Conservation (phyloP, 2,329 filamentous ascomycete genomes). For the Trichoderma atroviride region DNA sequence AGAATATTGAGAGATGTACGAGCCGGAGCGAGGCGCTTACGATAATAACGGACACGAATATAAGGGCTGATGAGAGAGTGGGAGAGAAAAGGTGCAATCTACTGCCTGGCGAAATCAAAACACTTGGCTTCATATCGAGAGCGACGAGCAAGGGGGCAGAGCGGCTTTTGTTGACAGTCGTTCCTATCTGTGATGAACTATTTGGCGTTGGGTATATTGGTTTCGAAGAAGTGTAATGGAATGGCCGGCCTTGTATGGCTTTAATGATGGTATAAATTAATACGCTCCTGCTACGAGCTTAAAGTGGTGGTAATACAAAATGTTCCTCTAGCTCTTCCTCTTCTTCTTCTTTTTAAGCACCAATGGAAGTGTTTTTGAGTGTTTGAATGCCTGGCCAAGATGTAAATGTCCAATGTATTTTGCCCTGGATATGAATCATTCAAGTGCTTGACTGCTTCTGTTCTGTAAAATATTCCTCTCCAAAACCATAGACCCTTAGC, state of each 20-base stretch:
- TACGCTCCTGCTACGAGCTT: neutral
- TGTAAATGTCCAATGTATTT: neutral
- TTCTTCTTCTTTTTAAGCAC: neutral
- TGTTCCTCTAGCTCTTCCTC: neutral
- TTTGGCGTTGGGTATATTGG: conserved; percentile 12
- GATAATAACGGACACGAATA: conserved; percentile 15
- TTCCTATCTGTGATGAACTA: neutral
- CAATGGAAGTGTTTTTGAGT: neutral
- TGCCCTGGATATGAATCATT: neutral
- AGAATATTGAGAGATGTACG: neutral
- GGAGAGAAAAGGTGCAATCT: neutral
- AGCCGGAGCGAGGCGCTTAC: neutral
- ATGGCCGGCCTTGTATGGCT: conserved; percentile 7
- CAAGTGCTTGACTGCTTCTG: neutral
- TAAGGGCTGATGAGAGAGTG: neutral
- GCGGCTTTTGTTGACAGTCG: neutral
- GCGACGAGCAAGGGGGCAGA: neutral
- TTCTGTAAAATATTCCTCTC: conserved; percentile 12
- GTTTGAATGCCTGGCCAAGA: neutral
- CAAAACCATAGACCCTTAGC: conserved; percentile 57
- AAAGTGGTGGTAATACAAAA: neutral
- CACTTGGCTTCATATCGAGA: neutral
- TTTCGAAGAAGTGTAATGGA: conserved; percentile 2
- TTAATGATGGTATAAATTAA: conserved; percentile 23
- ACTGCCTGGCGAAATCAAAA: neutral